Evolutionary conservation across 2,329 filamentous ascomycete species (phyloP), one percentile per base, ranked within the genome.

Genomic region (Berkeleyomyces rouxiae): DNA sequence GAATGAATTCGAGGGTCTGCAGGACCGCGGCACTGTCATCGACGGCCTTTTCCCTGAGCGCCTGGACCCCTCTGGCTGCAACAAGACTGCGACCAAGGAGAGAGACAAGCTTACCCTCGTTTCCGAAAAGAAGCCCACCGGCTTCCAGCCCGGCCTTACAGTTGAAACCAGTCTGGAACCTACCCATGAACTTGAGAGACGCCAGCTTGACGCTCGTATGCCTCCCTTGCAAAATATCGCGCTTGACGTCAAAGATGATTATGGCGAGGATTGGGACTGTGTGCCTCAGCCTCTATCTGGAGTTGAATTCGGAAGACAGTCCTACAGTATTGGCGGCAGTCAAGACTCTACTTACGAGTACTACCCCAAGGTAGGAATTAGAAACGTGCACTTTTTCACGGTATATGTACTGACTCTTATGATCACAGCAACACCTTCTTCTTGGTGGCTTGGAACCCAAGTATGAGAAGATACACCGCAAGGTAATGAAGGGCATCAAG

Each of bases 41-140:
- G 83, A 86, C 1, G 90, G 91, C 1, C 80, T 96, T 68, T 96
- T 92, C 76, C 90, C 91, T 0, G 63, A 88, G 66, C 77, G 76
- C 46, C 74, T 96, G 10, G 89, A 96, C 73, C 84, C 86, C 7
- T 87, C 85, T 36, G 90, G 90, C 4, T 95, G 90, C 71, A 85
- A 88, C 68, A 77, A 74, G 63, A 79, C 80, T 0, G 77, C 77
- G 0, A 71, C 71, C 33, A 37, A 10, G 3, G 63, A 64, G 43
- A 58, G 47, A 39, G 9, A 67, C 68, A 3, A 49, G 69, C 23
- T 59, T 11, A 37, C 58, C 7, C 23, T 37, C 42, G 55, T 13
- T 9, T 9, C 7, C 1, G 63, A 57, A 16, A 51, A 57, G 23
- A 13, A 3, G 16, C 60, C 60, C 7, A 57, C 58, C 57, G 61